Conservation (phyloP, 208 protist genomes). For the Porcisia deanei region DNA sequence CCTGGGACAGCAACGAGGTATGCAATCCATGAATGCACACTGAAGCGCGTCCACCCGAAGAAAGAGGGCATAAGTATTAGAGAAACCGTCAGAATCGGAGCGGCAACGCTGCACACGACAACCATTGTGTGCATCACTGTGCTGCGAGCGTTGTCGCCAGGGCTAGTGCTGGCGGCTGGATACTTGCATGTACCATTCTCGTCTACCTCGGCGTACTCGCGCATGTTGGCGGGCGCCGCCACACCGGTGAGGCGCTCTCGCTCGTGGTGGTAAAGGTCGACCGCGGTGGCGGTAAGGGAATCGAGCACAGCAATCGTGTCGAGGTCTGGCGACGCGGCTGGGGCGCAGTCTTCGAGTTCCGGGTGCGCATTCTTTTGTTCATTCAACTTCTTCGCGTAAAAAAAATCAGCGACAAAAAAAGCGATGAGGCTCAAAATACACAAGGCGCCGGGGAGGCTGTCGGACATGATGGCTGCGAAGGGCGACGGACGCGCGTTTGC, state of each 20-base stretch:
- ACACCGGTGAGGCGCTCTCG: slow-evolving; percentile 31
- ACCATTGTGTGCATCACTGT: slow-evolving; percentile 59
- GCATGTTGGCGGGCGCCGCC: slow-evolving; percentile 9
- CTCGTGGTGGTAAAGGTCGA: slow-evolving; percentile 55
- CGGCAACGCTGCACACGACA: slow-evolving; percentile 54
- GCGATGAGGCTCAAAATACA: slow-evolving; percentile 49
- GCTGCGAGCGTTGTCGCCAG: neutral
- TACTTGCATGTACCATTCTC: slow-evolving; percentile 3
- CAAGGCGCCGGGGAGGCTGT: slow-evolving; percentile 30
- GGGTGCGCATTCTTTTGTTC: slow-evolving; percentile 58
- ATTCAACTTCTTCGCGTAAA: slow-evolving; percentile 56
- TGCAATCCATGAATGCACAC: slow-evolving; percentile 37
- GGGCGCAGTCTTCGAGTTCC: slow-evolving; percentile 73
- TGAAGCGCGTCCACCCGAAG: slow-evolving; percentile 54
- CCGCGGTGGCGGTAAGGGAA: slow-evolving; percentile 49
- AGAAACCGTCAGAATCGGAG: slow-evolving; percentile 46
- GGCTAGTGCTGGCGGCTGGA: neutral
- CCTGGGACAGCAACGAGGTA: slow-evolving; percentile 49
- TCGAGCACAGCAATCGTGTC: slow-evolving; percentile 64
- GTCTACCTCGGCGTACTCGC: slow-evolving; percentile 19
- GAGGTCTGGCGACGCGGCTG: slow-evolving; percentile 58
- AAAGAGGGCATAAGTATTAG: slow-evolving; percentile 39
- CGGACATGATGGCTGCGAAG: slow-evolving; percentile 18
- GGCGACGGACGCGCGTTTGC: neutral
- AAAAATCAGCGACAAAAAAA: slow-evolving; percentile 64